Percentiles rank a stretch among this genome's conserved stretches.
Conservation (phyloP, 305 asterid genomes). For the Fraxinus xanthoxyloides region DNA sequence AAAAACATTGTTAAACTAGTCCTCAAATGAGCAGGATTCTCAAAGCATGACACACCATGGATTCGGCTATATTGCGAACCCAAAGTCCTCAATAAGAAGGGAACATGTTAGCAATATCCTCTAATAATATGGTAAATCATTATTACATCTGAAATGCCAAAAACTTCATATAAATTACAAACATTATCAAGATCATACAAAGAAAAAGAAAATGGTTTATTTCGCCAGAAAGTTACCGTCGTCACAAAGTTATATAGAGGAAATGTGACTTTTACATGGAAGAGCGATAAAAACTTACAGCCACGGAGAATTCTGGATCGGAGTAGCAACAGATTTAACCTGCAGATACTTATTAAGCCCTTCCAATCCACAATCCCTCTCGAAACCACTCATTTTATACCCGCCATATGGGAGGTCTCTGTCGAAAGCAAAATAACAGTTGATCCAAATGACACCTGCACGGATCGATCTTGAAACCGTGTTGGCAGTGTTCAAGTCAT, state of each 20-base stretch:
- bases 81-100: neutral
- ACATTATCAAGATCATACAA: neutral
- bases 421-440: conserved; percentile 52
- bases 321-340: conserved; percentile 54
- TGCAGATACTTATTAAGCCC: conserved; percentile 50
- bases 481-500: conserved; percentile 59
- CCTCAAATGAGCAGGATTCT: neutral
- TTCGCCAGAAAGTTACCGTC: neutral
- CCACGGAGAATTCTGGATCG: conserved; percentile 63
- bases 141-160: neutral
- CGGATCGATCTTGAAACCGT: conserved; percentile 68
- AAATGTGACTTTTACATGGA: neutral
- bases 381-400: conserved; percentile 71
- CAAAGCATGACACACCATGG: neutral
- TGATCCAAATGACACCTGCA: conserved; percentile 68
- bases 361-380: conserved; percentile 54
- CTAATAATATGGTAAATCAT: neutral
- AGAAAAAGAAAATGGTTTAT: too few relatives aligned
- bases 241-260: neutral
- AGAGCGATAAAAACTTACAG: conserved; percentile 25
- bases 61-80: neutral
- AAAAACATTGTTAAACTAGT: too few relatives aligned
- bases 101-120: neutral
- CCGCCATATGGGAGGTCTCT: conserved; percentile 55
- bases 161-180: too few relatives aligned